Evolutionary conservation across 108 stramenopile genomes (phyloP).

Genomic region (Nitzschia putrida): DNA sequence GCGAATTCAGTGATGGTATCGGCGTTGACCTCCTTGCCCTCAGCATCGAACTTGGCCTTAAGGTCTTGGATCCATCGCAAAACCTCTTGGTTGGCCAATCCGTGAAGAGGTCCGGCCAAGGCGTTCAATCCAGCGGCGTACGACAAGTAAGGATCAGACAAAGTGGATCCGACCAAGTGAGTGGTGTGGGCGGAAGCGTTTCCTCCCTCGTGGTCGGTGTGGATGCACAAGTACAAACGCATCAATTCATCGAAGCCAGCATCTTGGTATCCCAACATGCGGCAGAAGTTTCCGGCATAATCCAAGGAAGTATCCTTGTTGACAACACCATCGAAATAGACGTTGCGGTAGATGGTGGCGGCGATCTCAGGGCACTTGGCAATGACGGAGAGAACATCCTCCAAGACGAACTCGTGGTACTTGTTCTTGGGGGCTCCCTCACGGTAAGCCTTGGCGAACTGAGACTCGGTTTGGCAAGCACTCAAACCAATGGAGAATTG

Average conservation of each 20-base stretch:
- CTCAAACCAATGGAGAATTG: constrained; percentile 91
- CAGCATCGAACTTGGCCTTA: constrained; percentile 88
- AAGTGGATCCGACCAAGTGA: constrained; percentile 96
- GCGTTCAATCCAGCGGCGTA: constrained; percentile 97
- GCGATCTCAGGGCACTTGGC: constrained; percentile 97
- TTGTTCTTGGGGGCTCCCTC: constrained; percentile 90
- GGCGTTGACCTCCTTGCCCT: constrained; percentile 94
- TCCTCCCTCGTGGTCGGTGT: constrained; percentile 99
- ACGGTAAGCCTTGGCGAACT: constrained; percentile 94
- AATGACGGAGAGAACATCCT: constrained; percentile 95
- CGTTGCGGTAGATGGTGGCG: constrained; percentile 96
- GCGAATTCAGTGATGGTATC: constrained; percentile 99
- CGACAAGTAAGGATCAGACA: constrained; percentile 94
- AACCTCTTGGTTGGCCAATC: constrained; percentile 99
- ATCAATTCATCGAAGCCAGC: constrained; percentile 97
- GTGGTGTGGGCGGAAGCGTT: constrained; percentile 99
- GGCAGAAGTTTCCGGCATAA: constrained; percentile 98
- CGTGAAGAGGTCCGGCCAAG: constrained; percentile 97
- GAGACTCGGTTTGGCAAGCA: constrained; percentile 92
- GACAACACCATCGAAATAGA: constrained; percentile 93
- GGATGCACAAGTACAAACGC: constrained; percentile 98
- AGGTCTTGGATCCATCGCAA: constrained; percentile 95
- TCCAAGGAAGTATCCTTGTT: constrained; percentile 90
- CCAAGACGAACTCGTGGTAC: constrained; percentile 91
- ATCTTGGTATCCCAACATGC: constrained; percentile 96